phyloP scores from a whole-genome alignment of 192 early-diverging fungal genomes.

The Fimicolochytrium jonesii region DNA sequence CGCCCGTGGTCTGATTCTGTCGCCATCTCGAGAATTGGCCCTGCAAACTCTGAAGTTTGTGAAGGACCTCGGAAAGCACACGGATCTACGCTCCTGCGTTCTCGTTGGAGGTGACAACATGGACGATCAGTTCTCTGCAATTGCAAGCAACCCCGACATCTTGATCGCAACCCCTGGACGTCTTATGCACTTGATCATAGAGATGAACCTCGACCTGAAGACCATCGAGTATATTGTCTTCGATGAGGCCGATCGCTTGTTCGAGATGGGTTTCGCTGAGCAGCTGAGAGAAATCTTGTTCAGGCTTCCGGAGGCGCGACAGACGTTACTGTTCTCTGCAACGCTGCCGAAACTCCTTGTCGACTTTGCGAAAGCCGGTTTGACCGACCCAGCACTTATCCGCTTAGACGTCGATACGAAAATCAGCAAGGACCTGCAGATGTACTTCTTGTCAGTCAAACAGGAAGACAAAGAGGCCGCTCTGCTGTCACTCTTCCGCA shows the following conservation, averaged over 20 bases:
- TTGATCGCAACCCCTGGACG: constrained; percentile 49
- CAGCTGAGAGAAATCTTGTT: constrained; percentile 91
- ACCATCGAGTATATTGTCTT: constrained; percentile 95
- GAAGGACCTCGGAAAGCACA: constrained; percentile 90
- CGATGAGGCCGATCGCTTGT: constrained; percentile 98
- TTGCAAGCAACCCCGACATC: constrained; percentile 90
- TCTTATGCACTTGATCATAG: constrained; percentile 59
- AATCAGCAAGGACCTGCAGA: constrained; percentile 91
- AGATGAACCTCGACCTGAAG: constrained; percentile 85
- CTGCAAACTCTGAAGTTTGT: constrained; percentile 92
- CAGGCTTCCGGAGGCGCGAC: constrained; percentile 76
- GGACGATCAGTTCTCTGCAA: constrained; percentile 93
- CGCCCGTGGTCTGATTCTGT: constrained; percentile 64
- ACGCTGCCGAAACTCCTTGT: constrained; percentile 90
- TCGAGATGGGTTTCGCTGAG: constrained; percentile 94
- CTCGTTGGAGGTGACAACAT: constrained; percentile 94
- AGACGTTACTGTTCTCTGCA: constrained; percentile 93
- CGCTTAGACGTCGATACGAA: constrained; percentile 94
- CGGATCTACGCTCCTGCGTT: constrained; percentile 81
- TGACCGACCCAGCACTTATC: constrained; percentile 88
- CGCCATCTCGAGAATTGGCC: constrained; percentile 94
- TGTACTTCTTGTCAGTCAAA: constrained; percentile 87
- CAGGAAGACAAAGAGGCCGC: constrained; percentile 87
- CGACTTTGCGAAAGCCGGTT: constrained; percentile 96
- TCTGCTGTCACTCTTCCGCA: constrained; percentile 75